Conservation (phyloP, 805 yeast genomes). For the Pichia deserticola region DNA sequence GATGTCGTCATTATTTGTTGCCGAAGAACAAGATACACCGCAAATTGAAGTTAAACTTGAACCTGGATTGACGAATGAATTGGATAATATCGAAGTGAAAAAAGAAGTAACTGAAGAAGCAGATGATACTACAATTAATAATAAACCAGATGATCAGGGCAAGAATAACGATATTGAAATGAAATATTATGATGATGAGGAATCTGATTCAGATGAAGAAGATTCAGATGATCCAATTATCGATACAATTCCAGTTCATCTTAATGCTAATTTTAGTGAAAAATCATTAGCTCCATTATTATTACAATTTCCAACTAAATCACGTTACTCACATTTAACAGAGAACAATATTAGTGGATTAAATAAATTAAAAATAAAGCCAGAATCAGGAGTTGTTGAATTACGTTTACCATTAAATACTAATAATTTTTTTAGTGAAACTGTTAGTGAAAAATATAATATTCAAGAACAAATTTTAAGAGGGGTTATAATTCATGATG, state of each 20-base stretch:
- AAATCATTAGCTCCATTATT: constrained; percentile 29
- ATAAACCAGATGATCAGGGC: constrained; percentile 1
- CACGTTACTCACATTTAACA: constrained; percentile 27
- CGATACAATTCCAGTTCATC: constrained; percentile 50
- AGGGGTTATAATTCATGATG: constrained; percentile 57
- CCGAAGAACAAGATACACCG: constrained; percentile 7
- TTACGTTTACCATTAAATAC: constrained; percentile 73
- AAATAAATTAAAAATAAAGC: constrained; percentile 37
- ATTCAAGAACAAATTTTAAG: constrained; percentile 54
- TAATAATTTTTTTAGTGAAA: constrained; percentile 54
- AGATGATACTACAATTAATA: neutral
- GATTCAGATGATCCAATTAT: constrained; percentile 55
- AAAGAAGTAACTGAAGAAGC: constrained; percentile 1
- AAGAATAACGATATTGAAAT: neutral
- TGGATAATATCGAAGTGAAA: constrained; percentile 8
- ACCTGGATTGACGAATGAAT: constrained; percentile 16
- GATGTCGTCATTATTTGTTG: constrained; percentile 14
- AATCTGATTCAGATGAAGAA: constrained; percentile 15
- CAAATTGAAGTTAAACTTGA: neutral
- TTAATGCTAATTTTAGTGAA: constrained; percentile 20
- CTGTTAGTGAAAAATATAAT: constrained; percentile 50
- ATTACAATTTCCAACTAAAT: constrained; percentile 52
- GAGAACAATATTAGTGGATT: constrained; percentile 2
- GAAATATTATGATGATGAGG: constrained; percentile 1
- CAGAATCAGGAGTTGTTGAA: constrained; percentile 56